These are phyloP conservation scores for Diplotaxis tenuifolia DNA, from an alignment of 345 rosid species.

Conservation along the genomic window DNA sequence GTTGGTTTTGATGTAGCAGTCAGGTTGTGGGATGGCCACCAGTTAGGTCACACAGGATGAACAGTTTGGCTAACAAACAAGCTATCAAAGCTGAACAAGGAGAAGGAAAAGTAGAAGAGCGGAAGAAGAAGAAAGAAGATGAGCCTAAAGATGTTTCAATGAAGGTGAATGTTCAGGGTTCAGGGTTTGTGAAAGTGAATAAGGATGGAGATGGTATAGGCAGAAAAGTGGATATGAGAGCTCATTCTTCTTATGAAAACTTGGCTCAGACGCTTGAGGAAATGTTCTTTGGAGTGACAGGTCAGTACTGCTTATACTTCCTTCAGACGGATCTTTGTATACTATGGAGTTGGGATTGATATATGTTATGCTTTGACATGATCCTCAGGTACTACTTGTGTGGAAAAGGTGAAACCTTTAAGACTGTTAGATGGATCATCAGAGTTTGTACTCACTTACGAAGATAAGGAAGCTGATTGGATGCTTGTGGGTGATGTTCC, in stretches of 20 bases:
- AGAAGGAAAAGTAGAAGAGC: constrained; percentile 17
- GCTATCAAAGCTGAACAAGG: constrained; percentile 54
- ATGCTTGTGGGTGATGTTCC: constrained; percentile 99
- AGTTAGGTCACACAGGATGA: constrained; percentile 68
- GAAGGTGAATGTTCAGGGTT: constrained; percentile 41
- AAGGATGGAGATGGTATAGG: constrained; percentile 90
- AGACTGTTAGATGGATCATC: constrained; percentile 77
- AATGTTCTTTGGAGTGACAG: constrained; percentile 61
- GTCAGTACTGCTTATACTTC: neutral
- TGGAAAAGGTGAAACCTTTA: constrained; percentile 35
- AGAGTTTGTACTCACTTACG: constrained; percentile 83
- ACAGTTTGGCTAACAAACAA: constrained; percentile 60
- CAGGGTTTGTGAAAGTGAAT: constrained; percentile 82
- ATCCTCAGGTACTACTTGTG: constrained; percentile 27
- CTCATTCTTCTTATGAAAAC: constrained; percentile 65
- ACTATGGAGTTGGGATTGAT: too few species aligned
- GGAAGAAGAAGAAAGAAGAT: constrained; percentile 31
- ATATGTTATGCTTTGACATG: too few species aligned
- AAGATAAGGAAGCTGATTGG: constrained; percentile 95
- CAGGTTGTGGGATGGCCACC: constrained; percentile 98
- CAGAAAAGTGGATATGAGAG: constrained; percentile 79
- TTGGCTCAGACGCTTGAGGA: constrained; percentile 71
- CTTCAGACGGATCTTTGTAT: too few species aligned
- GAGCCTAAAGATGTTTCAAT: constrained; percentile 48
- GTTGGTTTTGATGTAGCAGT: constrained; percentile 45